Evolutionary conservation across 768 basidiomycete species (phyloP).

Genomic region (Lyophyllum decastes): DNA sequence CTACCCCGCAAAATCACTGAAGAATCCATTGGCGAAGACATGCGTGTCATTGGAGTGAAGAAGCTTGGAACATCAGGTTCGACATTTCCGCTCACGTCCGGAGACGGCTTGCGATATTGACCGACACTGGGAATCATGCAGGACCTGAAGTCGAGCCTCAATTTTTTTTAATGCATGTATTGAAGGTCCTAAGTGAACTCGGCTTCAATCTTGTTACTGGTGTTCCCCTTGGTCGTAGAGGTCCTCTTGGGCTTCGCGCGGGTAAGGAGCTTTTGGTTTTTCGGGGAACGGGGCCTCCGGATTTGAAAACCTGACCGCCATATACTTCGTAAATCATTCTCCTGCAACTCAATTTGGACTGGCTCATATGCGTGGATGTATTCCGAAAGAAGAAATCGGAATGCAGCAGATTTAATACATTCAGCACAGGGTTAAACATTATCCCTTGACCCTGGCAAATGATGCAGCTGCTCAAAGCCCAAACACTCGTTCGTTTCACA

Average conservation of each 20-base stretch:
- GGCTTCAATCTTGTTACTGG: slow-evolving; percentile 69
- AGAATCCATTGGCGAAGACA: slow-evolving; percentile 48
- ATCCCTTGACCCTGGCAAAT: no score
- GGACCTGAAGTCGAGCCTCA: slow-evolving; percentile 49
- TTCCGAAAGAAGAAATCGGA: slow-evolving; percentile 2
- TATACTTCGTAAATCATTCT: neutral
- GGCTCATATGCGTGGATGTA: neutral
- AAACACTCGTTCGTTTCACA: slow-evolving; percentile 16
- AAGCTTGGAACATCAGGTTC: slow-evolving; percentile 36
- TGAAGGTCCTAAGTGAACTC: slow-evolving; percentile 56
- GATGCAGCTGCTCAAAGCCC: neutral
- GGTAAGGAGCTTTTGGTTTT: slow-evolving; percentile 70
- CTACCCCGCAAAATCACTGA: slow-evolving; percentile 39
- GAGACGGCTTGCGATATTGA: neutral
- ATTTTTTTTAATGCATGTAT: slow-evolving; percentile 60
- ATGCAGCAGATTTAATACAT: no score
- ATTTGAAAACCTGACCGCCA: slow-evolving; percentile 2
- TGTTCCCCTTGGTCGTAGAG: slow-evolving; percentile 56
- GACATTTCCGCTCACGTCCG: neutral
- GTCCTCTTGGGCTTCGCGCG: slow-evolving; percentile 41
- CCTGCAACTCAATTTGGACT: neutral
- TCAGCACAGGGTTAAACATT: no score
- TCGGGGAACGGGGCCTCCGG: slow-evolving; percentile 35
- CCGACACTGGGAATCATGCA: slow-evolving; percentile 17
- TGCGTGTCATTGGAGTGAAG: slow-evolving; percentile 59